Evolutionary conservation across 257 asterid genomes (phyloP).

Genomic region (Linaria vulgaris): DNA sequence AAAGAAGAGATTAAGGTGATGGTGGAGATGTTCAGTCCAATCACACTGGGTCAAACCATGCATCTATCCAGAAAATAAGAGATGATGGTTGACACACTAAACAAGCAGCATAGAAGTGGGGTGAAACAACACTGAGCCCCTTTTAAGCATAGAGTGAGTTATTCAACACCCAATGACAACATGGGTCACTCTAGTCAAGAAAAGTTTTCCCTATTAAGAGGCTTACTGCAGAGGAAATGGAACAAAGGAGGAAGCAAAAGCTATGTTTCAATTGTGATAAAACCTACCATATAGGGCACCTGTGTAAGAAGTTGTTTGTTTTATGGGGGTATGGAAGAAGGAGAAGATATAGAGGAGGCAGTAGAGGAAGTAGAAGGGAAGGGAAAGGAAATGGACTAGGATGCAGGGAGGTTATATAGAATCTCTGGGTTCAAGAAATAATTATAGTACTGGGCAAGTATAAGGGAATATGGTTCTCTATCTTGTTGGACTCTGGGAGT

Average conservation of each 20-base stretch:
- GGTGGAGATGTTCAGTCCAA: neutral
- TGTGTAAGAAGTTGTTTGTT: neutral
- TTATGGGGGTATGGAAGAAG: neutral
- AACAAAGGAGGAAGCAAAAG: neutral
- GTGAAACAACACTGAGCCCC: neutral
- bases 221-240: neutral
- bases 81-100: neutral
- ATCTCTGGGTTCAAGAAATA: neutral
- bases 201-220: neutral
- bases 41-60: neutral
- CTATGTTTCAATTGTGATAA: constrained; percentile 3
- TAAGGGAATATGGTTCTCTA: neutral
- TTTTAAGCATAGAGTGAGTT: neutral
- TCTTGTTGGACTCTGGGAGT: neutral
- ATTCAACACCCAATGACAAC: too few species aligned
- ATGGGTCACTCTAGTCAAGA: too few species aligned
- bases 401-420: neutral
- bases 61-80: neutral
- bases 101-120: too few species aligned
- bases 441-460: neutral
- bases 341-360: neutral
- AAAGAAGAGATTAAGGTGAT: too few species aligned
- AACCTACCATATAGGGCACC: neutral
- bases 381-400: neutral
- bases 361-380: neutral